Percentiles rank a stretch among this genome's conserved stretches.
Conservation (phyloP, 2,329 filamentous ascomycete genomes). For the Calycina marina region DNA sequence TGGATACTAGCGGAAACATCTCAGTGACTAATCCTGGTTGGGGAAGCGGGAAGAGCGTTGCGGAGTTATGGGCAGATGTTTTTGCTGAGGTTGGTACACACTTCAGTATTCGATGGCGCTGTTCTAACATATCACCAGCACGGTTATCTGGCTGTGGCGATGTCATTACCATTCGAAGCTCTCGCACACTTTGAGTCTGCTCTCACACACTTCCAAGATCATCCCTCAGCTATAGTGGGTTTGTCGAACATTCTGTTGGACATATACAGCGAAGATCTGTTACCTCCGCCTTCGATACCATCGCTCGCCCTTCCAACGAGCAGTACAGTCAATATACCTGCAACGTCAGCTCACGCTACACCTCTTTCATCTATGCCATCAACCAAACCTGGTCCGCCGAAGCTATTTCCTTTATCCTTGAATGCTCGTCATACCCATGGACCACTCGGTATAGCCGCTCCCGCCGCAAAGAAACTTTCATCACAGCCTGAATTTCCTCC, state of each 20-base stretch:
- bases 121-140: constrained; percentile 21
- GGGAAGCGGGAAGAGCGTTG: constrained; percentile 68
- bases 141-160: constrained; percentile 19
- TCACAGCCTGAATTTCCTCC: constrained; percentile 2
- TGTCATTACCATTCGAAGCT: constrained; percentile 44
- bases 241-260: constrained; percentile 78
- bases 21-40: constrained; percentile 53
- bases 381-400: constrained; percentile 6
- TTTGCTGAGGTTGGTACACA: constrained; percentile 53
- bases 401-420: constrained; percentile 14
- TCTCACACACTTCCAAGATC: constrained; percentile 64
- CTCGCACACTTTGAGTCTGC: constrained; percentile 70
- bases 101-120: background rate
- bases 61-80: constrained; percentile 74
- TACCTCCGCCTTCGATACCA: constrained; percentile 36
- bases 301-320: constrained; percentile 17
- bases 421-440: constrained; percentile 15
- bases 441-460: constrained; percentile 17
- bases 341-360: constrained; percentile 15
- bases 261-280: constrained; percentile 57
- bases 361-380: constrained; percentile 6
- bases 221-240: constrained; percentile 65
- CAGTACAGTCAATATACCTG: constrained; percentile 11
- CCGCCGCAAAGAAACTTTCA: constrained; percentile 5
- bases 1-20: constrained; percentile 45